A percentile compares a stretch with the other conserved stretches of the same genome.
phyloP scores from a whole-genome alignment of 352 stramenopile genomes.

The Phytophthora cajani region DNA sequence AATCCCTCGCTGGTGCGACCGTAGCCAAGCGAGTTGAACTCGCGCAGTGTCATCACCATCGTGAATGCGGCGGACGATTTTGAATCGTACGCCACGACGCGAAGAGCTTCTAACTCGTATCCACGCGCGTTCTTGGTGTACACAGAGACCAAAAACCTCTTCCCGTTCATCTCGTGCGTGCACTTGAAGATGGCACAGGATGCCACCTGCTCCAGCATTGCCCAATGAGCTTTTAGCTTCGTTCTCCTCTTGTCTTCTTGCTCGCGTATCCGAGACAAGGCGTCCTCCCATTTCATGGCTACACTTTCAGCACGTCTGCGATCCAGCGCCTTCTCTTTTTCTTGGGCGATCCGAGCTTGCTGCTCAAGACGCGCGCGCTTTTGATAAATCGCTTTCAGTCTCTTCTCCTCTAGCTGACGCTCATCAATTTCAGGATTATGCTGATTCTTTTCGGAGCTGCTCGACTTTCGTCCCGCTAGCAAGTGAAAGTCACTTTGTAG shows the following conservation, averaged over 20 bases:
- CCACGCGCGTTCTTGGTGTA: conserved; percentile 49
- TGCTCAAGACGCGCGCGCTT: conserved; percentile 38
- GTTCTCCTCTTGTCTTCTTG: conserved; percentile 15
- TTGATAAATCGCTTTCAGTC: conserved; percentile 24
- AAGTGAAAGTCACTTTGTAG: conserved; percentile 17
- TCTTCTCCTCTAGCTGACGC: conserved; percentile 29
- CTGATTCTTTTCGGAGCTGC: not conserved
- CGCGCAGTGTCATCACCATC: conserved; percentile 46
- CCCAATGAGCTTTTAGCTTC: conserved; percentile 23
- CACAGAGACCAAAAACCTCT: conserved; percentile 51
- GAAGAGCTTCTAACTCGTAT: conserved; percentile 59
- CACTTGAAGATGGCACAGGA: conserved; percentile 45
- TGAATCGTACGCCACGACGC: conserved; percentile 63
- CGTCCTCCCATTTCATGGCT: conserved; percentile 61
- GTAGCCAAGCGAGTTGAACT: conserved; percentile 61
- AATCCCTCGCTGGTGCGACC: conserved; percentile 51
- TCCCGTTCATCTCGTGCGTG: conserved; percentile 50
- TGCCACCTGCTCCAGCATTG: conserved; percentile 24
- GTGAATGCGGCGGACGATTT: conserved; percentile 42
- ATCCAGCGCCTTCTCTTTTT: conserved; percentile 36
- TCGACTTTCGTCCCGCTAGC: conserved; percentile 10
- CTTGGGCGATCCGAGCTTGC: not conserved
- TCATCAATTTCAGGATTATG: conserved; percentile 3
- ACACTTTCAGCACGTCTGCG: conserved; percentile 49
- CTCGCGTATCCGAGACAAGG: conserved; percentile 34